Evolutionary conservation across 441 rosid genomes (phyloP).

Genomic region (Adansonia grandidieri): DNA sequence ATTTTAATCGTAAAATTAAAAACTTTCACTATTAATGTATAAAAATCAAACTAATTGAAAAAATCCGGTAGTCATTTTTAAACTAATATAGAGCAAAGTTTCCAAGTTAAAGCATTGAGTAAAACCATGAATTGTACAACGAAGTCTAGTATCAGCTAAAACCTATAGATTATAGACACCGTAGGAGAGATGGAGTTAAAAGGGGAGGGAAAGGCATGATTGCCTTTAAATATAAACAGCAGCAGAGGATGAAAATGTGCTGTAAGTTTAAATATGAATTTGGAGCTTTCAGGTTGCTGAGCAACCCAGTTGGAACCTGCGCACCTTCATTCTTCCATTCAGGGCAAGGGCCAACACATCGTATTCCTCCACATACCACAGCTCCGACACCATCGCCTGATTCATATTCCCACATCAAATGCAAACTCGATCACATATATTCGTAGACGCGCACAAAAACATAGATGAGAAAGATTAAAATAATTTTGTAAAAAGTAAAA

Average conservation of each 20-base stretch:
- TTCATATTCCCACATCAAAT: constrained; percentile 16
- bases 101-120: neutral
- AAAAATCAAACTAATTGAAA: neutral
- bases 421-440: neutral
- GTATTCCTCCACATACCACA: constrained; percentile 71
- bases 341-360: constrained; percentile 73
- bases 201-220: neutral
- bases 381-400: constrained; percentile 64
- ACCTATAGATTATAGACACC: no score
- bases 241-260: neutral
- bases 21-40: neutral
- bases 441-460: neutral
- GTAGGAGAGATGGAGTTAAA: neutral
- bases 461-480: neutral
- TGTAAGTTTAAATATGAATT: neutral
- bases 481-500: neutral
- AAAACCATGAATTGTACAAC: neutral
- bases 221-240: neutral
- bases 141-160: neutral
- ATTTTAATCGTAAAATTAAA: no score
- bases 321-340: constrained; percentile 63
- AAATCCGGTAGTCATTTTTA: neutral
- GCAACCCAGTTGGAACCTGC: constrained; percentile 56
- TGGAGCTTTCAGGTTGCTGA: constrained; percentile 29
- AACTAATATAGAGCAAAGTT: no score